Percentiles rank a stretch among this genome's conserved stretches.
These are phyloP conservation scores for Cercospora brassicicola DNA, from an alignment of 2,329 filamentous ascomycete genomes.

Conservation along the genomic window DNA sequence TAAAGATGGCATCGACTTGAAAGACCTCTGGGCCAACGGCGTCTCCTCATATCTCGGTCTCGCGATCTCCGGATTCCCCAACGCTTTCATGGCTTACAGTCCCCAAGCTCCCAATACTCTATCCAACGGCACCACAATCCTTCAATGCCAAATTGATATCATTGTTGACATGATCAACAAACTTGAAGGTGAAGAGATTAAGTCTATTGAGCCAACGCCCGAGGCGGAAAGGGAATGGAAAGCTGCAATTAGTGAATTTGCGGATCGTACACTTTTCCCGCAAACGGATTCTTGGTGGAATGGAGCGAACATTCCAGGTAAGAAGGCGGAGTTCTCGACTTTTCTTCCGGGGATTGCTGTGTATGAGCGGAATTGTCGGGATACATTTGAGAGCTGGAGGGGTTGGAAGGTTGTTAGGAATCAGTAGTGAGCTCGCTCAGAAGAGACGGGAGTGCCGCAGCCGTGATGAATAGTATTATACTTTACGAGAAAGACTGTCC, in stretches of 20 bases:
- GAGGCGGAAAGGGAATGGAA: conserved; percentile 46
- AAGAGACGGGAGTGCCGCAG: neutral
- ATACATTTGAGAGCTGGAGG: conserved; percentile 40
- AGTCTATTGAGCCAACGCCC: conserved; percentile 44
- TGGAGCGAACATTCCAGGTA: conserved; percentile 47
- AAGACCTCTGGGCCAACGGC: conserved; percentile 45
- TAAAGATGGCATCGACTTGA: conserved; percentile 26
- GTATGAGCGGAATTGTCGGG: conserved; percentile 45
- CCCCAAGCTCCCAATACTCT: conserved; percentile 50
- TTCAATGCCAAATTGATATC: conserved; percentile 48
- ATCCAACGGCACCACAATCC: conserved; percentile 47
- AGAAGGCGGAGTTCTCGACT: conserved; percentile 44
- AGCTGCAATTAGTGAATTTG: conserved; percentile 27
- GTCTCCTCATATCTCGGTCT: conserved; percentile 45
- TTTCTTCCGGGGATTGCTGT: conserved; percentile 41
- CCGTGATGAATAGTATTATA: neutral
- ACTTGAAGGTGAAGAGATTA: conserved; percentile 42
- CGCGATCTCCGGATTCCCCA: conserved; percentile 35
- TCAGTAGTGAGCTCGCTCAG: neutral
- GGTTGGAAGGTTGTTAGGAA: conserved; percentile 34
- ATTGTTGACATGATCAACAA: conserved; percentile 47
- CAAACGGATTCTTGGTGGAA: conserved; percentile 39
- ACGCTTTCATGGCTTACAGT: conserved; percentile 48
- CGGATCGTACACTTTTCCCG: conserved; percentile 32
- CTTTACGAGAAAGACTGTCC: neutral